Percentiles rank a stretch among this genome's conserved stretches.
These are phyloP conservation scores for Nicotiana rustica DNA, from an alignment of 305 asterid genomes.

Conservation along the genomic window DNA sequence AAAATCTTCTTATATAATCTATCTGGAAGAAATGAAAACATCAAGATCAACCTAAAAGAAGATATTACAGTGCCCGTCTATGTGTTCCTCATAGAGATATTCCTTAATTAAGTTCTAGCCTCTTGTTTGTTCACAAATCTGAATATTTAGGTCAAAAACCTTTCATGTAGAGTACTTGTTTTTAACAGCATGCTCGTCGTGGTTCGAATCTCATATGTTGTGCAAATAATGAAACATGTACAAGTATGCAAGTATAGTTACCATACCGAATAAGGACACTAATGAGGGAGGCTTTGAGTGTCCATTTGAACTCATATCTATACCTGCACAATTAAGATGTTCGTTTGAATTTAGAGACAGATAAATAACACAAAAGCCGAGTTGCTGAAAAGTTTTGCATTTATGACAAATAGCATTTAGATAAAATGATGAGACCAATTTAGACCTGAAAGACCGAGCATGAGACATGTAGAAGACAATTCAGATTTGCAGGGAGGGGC, in stretches of 20 bases:
- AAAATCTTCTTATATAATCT: not conserved
- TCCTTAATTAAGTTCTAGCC: not conserved
- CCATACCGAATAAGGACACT: slow-evolving; percentile 74
- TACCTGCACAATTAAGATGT: slow-evolving; percentile 51
- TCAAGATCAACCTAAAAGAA: slow-evolving; percentile 3
- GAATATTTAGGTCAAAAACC: not conserved
- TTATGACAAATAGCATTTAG: not conserved
- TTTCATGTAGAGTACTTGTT: not conserved
- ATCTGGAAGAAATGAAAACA: not conserved
- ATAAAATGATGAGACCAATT: not conserved
- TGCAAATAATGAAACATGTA: slow-evolving; percentile 6
- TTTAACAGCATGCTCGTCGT: not conserved
- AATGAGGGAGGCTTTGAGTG: slow-evolving; percentile 78
- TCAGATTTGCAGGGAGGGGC: slow-evolving; percentile 2
- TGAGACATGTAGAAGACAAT: not conserved
- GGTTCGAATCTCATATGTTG: not conserved
- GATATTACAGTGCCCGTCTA: not conserved
- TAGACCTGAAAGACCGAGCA: not conserved
- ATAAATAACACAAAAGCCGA: not conserved
- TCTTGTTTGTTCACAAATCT: slow-evolving; percentile 5
- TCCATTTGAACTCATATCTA: slow-evolving; percentile 60
- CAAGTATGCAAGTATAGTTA: slow-evolving; percentile 19
- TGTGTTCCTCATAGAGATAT: not conserved
- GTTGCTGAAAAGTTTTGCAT: not conserved
- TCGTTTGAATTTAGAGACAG: not conserved